Conservation (phyloP, 306 rosid species). For the Cucumis hystrix region DNA sequence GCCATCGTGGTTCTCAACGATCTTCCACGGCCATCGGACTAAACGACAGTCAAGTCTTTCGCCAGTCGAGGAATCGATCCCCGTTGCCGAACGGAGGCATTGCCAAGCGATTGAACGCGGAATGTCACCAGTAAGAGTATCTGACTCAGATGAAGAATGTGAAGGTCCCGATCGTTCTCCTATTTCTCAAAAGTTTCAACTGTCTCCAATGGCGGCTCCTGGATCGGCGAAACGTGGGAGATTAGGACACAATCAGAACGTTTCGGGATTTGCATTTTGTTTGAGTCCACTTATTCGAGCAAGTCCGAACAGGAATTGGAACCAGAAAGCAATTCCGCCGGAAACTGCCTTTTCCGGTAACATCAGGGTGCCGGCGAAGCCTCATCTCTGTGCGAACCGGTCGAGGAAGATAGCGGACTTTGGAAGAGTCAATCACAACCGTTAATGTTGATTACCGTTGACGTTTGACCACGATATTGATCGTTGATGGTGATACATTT, state of each 20-base stretch:
- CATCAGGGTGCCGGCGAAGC: constrained; percentile 30
- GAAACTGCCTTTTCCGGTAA: constrained; percentile 35
- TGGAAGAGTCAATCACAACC: constrained; percentile 62
- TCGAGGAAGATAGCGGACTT: constrained; percentile 84
- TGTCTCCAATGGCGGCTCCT: constrained; percentile 34
- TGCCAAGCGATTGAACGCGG: constrained; percentile 50
- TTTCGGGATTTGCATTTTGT: constrained; percentile 62
- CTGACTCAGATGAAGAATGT: constrained; percentile 16
- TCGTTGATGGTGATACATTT: not conserved
- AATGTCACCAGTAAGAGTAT: constrained; percentile 58
- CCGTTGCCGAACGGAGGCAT: constrained; percentile 7
- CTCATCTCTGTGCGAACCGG: constrained; percentile 61
- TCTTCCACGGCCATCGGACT: constrained; percentile 33
- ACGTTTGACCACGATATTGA: constrained; percentile 8
- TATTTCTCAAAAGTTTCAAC: constrained; percentile 41
- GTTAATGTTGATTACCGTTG: constrained; percentile 42
- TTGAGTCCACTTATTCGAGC: constrained; percentile 81
- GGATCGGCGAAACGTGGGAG: constrained; percentile 35
- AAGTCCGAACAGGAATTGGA: constrained; percentile 66
- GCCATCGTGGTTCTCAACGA: constrained; percentile 53
- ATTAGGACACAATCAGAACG: constrained; percentile 23
- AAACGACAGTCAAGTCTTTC: constrained; percentile 13
- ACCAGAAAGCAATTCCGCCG: constrained; percentile 39
- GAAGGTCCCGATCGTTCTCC: constrained; percentile 37
- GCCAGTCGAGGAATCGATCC: constrained; percentile 6